phyloP scores from a whole-genome alignment of 2,329 filamentous ascomycete genomes.

The Paecilomyces formosus region DNA sequence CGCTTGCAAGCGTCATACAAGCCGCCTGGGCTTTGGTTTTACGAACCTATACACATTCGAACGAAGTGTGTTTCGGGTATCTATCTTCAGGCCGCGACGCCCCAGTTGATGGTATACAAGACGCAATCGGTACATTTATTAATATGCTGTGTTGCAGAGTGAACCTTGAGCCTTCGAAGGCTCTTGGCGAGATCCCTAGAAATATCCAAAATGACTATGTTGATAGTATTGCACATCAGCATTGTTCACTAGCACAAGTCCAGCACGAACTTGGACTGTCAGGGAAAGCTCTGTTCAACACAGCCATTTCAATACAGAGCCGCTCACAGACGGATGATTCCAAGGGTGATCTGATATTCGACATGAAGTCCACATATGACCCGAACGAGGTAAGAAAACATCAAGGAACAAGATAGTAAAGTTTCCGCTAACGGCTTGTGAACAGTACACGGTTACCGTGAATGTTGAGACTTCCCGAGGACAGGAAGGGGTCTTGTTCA shows the following conservation, averaged over 20 bases:
- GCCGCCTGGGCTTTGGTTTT: constrained; percentile 34
- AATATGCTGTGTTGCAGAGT: constrained; percentile 50
- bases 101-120: constrained; percentile 38
- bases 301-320: constrained; percentile 35
- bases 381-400: constrained; percentile 26
- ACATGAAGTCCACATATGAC: constrained; percentile 25
- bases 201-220: constrained; percentile 41
- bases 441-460: constrained; percentile 30
- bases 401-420: background rate
- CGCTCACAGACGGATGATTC: constrained; percentile 15
- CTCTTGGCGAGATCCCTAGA: constrained; percentile 34
- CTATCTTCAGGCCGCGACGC: constrained; percentile 37
- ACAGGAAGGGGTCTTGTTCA: constrained; percentile 28
- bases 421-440: constrained; percentile 4
- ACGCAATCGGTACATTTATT: constrained; percentile 44
- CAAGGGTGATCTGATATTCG: constrained; percentile 21
- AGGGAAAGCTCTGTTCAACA: constrained; percentile 33
- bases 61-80: constrained; percentile 37
- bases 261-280: constrained; percentile 33
- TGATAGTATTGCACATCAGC: constrained; percentile 42
- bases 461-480: constrained; percentile 31
- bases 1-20: constrained; percentile 29
- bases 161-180: constrained; percentile 24
- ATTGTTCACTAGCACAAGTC: constrained; percentile 43
- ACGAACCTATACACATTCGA: constrained; percentile 20